Evolutionary conservation across 2,329 filamentous ascomycete species (phyloP), one percentile per base, ranked within the genome.

Genomic region (Tolypocladium cylindrosporum): DNA sequence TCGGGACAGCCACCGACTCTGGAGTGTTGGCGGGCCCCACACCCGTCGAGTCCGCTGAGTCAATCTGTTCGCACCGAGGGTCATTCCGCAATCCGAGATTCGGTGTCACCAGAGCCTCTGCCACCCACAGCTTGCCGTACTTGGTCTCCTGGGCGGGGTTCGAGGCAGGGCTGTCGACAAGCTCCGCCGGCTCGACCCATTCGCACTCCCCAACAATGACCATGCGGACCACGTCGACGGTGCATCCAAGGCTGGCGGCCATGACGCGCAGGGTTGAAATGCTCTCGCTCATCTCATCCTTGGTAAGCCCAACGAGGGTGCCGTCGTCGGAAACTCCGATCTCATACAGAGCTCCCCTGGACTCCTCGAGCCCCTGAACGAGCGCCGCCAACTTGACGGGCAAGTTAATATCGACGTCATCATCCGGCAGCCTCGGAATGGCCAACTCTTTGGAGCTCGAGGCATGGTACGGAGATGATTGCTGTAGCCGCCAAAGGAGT

Each of bases 281-380:
- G 69, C 91, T 97, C 72, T 97, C 93, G 61, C 93, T 84, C 79
- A 99, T 84, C 72, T 99, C 94, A 68, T 97, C 91, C 62, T 89
- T 85, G 2, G 90, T 89, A 53, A 99, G 77, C 0, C 94, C 94
- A 48, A 96, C 84, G 59, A 99, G 85, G 0, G 88, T 91, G 9
- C 94, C 94, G 74, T 97, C 91, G 70, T 99, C 94, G 36, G 92
- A 89, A 11, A 99, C 91, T 0, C 94, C 94, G 70, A 99, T 96
- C 71, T 99, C 93, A 66, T 99, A 99, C 55, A 97, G 74, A 1
- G 94, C 94, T 6, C 94, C 94, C 63, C 90, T 88, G 19, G 91
- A 97, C 69, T 96, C 92, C 69, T 97, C 93, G 10, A 99, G 76
- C 0, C 94, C 91, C 2, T 92, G 85, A 8, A 91, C 76, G 45